Evolutionary conservation across 306 rosid genomes (phyloP).

Genomic region (Glycyrrhiza uralensis): DNA sequence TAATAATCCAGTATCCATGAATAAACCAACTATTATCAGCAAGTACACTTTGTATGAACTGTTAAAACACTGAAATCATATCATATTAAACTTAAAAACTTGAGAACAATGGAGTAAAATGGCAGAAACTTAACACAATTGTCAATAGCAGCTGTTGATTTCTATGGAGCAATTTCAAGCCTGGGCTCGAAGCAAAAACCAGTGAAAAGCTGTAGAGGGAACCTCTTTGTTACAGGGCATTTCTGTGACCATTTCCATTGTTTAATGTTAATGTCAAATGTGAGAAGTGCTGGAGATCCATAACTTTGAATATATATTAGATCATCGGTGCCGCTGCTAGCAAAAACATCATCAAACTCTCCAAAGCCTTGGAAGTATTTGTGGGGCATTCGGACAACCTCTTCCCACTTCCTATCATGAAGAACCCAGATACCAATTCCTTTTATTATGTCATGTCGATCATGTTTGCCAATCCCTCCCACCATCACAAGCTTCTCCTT

Average conservation of each 20-base stretch:
- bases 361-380: constrained; percentile 96
- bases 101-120: constrained; percentile 26
- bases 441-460: constrained; percentile 82
- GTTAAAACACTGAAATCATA: constrained; percentile 29
- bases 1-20: constrained; percentile 52
- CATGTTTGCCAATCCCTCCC: constrained; percentile 85
- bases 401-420: constrained; percentile 70
- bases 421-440: constrained; percentile 96
- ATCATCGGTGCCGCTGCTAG: constrained; percentile 82
- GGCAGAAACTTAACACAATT: constrained; percentile 14
- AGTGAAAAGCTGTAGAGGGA: constrained; percentile 88
- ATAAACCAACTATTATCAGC: constrained; percentile 51
- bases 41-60: constrained; percentile 51
- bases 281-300: constrained; percentile 87
- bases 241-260: constrained; percentile 97
- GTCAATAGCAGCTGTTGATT: constrained; percentile 31
- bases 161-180: constrained; percentile 69
- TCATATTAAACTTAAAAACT: constrained; percentile 34
- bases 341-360: constrained; percentile 91
- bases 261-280: constrained; percentile 59
- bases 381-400: constrained; percentile 82
- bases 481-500: constrained; percentile 96
- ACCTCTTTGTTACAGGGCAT: constrained; percentile 82
- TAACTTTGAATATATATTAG: constrained; percentile 86
- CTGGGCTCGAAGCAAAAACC: constrained; percentile 97